Evolutionary conservation across 768 basidiomycete species (phyloP).

Genomic region (Auriscalpium vulgare): DNA sequence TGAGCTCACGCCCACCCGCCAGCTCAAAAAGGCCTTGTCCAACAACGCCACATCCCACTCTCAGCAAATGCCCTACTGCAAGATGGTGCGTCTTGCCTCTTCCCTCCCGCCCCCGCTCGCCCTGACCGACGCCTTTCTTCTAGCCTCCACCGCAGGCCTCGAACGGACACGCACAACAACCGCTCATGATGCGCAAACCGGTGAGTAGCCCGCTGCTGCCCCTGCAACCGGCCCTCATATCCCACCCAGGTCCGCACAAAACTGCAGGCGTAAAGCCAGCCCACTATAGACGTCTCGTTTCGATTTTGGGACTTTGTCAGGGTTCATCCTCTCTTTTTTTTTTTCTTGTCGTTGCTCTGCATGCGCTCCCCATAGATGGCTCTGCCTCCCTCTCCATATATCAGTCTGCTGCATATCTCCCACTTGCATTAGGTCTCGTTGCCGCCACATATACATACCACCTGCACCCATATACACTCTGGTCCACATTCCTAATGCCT

Average conservation of each 20-base stretch:
- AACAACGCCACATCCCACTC: slow-evolving; percentile 23
- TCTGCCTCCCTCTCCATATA: slow-evolving; percentile 1
- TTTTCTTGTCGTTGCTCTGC: slow-evolving; percentile 4
- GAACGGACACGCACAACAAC: slow-evolving; percentile 18
- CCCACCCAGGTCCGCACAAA: slow-evolving; percentile 18
- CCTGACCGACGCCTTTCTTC: slow-evolving; percentile 3
- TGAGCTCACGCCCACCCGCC: slow-evolving; percentile 14
- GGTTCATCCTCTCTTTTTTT: slow-evolving; percentile 4
- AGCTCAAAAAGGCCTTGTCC: slow-evolving; percentile 61
- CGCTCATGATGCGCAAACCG: slow-evolving; percentile 28
- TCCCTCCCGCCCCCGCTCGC: not conserved
- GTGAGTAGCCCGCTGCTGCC: slow-evolving; percentile 13
- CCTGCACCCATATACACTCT: slow-evolving; percentile 10
- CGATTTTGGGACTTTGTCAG: slow-evolving; percentile 11
- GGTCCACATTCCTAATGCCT: slow-evolving; percentile 4
- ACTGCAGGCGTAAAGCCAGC: slow-evolving; percentile 8
- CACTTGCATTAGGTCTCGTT: slow-evolving; percentile 8
- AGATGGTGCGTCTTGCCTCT: slow-evolving; percentile 8
- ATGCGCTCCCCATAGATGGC: slow-evolving; percentile 14
- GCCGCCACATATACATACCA: slow-evolving; percentile 10
- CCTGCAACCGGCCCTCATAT: not conserved
- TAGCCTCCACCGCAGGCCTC: slow-evolving; percentile 16
- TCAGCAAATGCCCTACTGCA: slow-evolving; percentile 16
- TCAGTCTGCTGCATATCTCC: slow-evolving; percentile 6
- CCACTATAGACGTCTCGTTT: slow-evolving; percentile 6